A percentile compares a stretch with the other conserved stretches of the same genome.
Evolutionary conservation across 2,329 filamentous ascomycete species (phyloP).

Genomic region (Calonectria naviculata): DNA sequence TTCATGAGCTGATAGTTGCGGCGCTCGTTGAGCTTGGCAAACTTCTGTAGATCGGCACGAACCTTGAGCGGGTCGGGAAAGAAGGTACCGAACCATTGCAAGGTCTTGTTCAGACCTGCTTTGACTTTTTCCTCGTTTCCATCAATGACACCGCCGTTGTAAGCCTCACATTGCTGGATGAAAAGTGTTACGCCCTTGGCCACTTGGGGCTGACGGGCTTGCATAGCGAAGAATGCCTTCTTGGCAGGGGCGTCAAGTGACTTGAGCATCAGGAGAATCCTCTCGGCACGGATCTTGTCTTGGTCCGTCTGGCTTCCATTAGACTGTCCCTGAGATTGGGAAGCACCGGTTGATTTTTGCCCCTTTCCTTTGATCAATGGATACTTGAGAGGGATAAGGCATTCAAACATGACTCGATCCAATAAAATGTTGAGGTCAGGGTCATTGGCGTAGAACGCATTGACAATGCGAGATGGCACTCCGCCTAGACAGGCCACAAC

Average conservation of each 20-base stretch:
- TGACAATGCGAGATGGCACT: conserved; percentile 87
- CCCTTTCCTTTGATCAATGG: conserved; percentile 73
- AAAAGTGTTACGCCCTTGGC: conserved; percentile 81
- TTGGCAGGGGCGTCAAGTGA: conserved; percentile 83
- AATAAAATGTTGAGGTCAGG: conserved; percentile 85
- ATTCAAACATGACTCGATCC: conserved; percentile 87
- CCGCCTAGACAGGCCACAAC: conserved; percentile 81
- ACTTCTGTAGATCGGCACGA: conserved; percentile 84
- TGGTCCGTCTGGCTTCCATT: conserved; percentile 67
- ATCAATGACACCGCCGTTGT: conserved; percentile 87
- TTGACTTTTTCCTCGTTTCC: conserved; percentile 77
- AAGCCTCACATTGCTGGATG: conserved; percentile 85
- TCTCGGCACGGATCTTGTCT: conserved; percentile 83
- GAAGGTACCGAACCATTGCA: conserved; percentile 78
- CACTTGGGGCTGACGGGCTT: conserved; percentile 80
- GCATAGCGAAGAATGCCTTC: conserved; percentile 88
- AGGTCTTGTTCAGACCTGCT: conserved; percentile 75
- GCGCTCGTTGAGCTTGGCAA: conserved; percentile 90
- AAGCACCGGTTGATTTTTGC: conserved; percentile 70
- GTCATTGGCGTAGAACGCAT: conserved; percentile 91
- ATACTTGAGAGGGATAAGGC: conserved; percentile 88
- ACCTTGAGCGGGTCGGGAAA: conserved; percentile 82
- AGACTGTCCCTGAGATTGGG: conserved; percentile 58
- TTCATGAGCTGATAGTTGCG: conserved; percentile 90
- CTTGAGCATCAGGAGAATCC: conserved; percentile 84